Evolutionary conservation across 1,284 basidiomycete species (phyloP), one percentile per base, ranked within the genome.

Genomic region (Takashimella tepidaria): DNA sequence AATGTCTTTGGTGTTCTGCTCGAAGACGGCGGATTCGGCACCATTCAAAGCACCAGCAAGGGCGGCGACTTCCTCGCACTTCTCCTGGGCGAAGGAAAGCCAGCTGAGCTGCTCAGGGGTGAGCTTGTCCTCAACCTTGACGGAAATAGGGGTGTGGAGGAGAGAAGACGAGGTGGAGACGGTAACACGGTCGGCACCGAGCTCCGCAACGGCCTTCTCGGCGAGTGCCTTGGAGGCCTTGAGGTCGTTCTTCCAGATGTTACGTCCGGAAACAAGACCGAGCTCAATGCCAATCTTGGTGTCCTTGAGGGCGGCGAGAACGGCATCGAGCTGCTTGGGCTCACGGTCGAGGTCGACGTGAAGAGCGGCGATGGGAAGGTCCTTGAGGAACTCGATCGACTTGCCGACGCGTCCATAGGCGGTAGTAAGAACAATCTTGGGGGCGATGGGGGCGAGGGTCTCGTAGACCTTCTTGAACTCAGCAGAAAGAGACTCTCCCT

Each of bases 181-280:
- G 72, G 96, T 84, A 71, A 98, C 89, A 62, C 92, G 91, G 64
- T 91, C 88, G 62, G 80, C 78, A 59, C 91, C 91, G 67, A 97
- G 85, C 46, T 79, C 81, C 51, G 84, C 83, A 67, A 93, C 79
- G 51, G 92, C 93, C 77, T 88, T 89, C 80, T 95, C 85, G 57
- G 84, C 91, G 50, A 84, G 79, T 72, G 87, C 85, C 79, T 95
- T 82, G 56, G 90, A 87, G 50, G 84, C 86, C 65, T 82, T 80
- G 70, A 98, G 86, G 80, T 98, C 95, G 60, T 86, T 89, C 85
- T 98, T 99, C 96, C 96, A 99, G 80, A 99, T 92, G 83, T 98
- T 98, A 74, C 96, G 92, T 60, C 96, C 96, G 43, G 96, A 98
- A 62, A 99, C 89, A 60, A 98, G 77, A 80, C 96, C 96, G 62